phyloP scores from a whole-genome alignment of 306 rosid species.

The Gastrolobium bilobum region DNA sequence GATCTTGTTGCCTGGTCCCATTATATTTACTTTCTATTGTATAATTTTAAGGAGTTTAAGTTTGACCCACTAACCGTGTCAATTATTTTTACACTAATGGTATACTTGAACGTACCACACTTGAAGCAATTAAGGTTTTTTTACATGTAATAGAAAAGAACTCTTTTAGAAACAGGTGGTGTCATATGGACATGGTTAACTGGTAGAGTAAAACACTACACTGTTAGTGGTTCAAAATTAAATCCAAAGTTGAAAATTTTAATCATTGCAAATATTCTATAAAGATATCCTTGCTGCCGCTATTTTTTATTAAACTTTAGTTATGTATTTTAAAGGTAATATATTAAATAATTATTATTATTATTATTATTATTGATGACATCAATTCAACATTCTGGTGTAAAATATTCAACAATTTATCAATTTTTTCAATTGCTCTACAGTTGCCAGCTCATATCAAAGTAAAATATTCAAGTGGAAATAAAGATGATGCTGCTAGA shows the following conservation, averaged over 20 bases:
- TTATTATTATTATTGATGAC: slow-evolving; percentile 11
- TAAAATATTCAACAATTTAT: slow-evolving; percentile 32
- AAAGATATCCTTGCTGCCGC: neutral
- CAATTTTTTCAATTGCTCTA: slow-evolving; percentile 37
- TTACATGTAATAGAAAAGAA: neutral
- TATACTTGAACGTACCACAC: neutral
- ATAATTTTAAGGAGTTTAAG: neutral
- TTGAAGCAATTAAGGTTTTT: neutral
- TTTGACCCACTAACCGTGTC: neutral
- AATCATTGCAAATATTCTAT: slow-evolving; percentile 6
- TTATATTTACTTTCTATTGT: neutral
- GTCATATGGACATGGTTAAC: neutral
- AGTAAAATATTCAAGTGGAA: slow-evolving; percentile 68
- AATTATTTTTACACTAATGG: neutral
- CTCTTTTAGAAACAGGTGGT: neutral
- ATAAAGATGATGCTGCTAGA: slow-evolving; percentile 63
- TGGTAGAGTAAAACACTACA: neutral
- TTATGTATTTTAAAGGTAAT: neutral
- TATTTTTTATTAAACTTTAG: neutral
- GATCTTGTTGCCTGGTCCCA: neutral
- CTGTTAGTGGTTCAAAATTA: neutral
- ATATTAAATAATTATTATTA: neutral
- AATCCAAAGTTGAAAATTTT: neutral
- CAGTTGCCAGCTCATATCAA: slow-evolving; percentile 82
- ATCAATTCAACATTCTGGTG: slow-evolving; percentile 22